These are phyloP conservation scores for Geotrichum carabidarum DNA, from an alignment of 1,139 yeast species.

Conservation along the genomic window DNA sequence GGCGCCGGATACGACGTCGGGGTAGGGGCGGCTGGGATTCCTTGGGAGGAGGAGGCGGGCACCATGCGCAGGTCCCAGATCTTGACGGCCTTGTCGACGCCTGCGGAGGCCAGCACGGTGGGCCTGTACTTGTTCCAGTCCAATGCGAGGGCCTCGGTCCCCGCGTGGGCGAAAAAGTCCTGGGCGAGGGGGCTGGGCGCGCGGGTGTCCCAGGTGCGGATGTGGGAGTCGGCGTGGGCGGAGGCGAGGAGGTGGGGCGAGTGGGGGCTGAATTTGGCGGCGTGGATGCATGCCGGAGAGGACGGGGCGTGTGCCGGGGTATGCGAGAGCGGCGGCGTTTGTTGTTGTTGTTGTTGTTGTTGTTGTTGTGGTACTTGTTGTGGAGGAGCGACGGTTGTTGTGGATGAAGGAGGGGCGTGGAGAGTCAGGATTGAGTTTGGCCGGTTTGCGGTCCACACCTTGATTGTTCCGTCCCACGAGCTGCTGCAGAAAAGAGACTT, in stretches of 20 bases:
- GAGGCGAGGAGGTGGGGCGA: constrained; percentile 65
- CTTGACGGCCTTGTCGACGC: constrained; percentile 78
- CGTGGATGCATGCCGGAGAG: constrained; percentile 48
- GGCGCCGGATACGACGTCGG: constrained; percentile 42
- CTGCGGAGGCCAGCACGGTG: constrained; percentile 75
- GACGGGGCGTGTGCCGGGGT: neutral
- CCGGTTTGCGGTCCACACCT: constrained; percentile 64
- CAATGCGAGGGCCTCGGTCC: constrained; percentile 71
- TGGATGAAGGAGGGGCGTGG: constrained; percentile 21
- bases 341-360: constrained; percentile 3
- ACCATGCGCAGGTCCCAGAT: constrained; percentile 86
- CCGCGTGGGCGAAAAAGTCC: constrained; percentile 57
- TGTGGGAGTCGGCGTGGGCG: constrained; percentile 73
- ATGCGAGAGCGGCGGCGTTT: constrained; percentile 1
- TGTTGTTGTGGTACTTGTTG: constrained; percentile 5
- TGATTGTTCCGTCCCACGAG: constrained; percentile 90
- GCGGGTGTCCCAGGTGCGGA: constrained; percentile 83
- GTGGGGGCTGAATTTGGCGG: constrained; percentile 82
- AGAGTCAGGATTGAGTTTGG: constrained; percentile 58
- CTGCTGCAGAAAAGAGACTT: constrained; percentile 67
- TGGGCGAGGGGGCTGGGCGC: constrained; percentile 55
- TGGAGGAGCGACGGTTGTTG: constrained; percentile 6
- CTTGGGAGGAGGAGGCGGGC: constrained; percentile 32
- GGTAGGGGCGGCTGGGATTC: neutral
- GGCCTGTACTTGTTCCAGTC: constrained; percentile 91